phyloP scores from a whole-genome alignment of 139 green algal genomes.

The Haematococcus sp. region DNA sequence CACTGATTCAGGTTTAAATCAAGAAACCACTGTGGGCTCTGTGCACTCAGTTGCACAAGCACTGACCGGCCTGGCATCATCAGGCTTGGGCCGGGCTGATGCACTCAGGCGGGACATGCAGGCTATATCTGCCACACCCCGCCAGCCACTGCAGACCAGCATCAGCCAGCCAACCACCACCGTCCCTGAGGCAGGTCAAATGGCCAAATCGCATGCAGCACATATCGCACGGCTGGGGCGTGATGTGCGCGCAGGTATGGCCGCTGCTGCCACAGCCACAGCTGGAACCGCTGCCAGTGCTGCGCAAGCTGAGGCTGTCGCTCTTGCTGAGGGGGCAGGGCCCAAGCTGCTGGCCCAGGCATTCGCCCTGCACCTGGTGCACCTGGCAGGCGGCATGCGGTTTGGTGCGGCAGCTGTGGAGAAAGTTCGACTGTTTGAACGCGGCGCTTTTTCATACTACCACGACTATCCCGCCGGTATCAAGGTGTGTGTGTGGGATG shows the following conservation, averaged over 20 bases:
- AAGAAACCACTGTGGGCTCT: not conserved
- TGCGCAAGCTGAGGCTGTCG: not conserved
- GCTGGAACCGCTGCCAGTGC: not conserved
- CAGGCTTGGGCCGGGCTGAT: not conserved
- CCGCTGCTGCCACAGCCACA: not conserved
- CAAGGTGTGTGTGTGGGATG: not conserved
- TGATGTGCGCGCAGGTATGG: not conserved
- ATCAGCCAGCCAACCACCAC: not conserved
- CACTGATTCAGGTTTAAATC: too few species aligned
- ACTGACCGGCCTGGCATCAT: not conserved
- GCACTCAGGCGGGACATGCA: not conserved
- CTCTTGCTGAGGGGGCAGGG: not conserved
- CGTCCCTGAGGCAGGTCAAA: not conserved
- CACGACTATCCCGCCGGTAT: not conserved
- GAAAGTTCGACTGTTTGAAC: not conserved
- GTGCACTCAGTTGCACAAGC: not conserved
- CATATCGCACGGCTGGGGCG: not conserved
- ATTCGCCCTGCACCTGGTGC: not conserved
- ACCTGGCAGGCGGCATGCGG: slow-evolving; percentile 11
- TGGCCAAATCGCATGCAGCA: not conserved
- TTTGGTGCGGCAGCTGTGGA: slow-evolving; percentile 8
- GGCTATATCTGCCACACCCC: not conserved
- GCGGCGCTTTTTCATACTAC: not conserved
- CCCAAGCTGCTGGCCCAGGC: slow-evolving; percentile 6
- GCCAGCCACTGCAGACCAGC: not conserved